Percentiles rank a stretch among this genome's conserved stretches.
phyloP scores from a whole-genome alignment of 345 rosid species.

The Lepidium didymum region DNA sequence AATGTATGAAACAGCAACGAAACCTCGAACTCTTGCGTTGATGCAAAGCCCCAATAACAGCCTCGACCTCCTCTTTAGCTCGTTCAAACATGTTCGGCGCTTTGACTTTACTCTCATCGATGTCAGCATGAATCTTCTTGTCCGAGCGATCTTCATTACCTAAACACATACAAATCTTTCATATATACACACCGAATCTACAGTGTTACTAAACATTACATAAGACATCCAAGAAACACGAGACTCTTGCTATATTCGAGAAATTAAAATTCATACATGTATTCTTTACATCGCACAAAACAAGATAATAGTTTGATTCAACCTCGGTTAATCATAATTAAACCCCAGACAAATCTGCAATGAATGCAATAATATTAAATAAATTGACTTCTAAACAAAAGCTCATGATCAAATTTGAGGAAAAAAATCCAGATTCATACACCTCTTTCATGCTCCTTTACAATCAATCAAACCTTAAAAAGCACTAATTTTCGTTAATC shows the following conservation, averaged over 20 bases:
- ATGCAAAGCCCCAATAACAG: slow-evolving; percentile 44
- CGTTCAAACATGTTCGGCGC: slow-evolving; percentile 56
- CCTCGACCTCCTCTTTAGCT: slow-evolving; percentile 63
- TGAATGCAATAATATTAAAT: background rate
- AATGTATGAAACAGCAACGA: background rate
- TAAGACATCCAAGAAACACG: background rate
- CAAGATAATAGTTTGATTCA: background rate
- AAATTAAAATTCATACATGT: background rate
- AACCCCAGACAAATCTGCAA: background rate
- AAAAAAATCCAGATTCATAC: background rate
- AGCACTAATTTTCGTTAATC: too few relatives aligned
- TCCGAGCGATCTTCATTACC: slow-evolving; percentile 13
- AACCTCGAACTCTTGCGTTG: slow-evolving; percentile 27
- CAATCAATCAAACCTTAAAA: background rate
- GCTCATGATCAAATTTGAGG: background rate
- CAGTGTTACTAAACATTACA: background rate
- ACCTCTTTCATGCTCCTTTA: background rate
- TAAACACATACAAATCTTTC: background rate
- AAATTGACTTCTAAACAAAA: background rate
- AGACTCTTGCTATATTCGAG: background rate
- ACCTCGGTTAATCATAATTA: background rate
- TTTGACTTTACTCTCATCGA: slow-evolving; percentile 41
- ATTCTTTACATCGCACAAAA: background rate
- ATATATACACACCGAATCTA: background rate
- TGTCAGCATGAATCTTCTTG: slow-evolving; percentile 34